phyloP scores from a whole-genome alignment of 129 eudicot genomes.

The Pulicaria dysenterica region DNA sequence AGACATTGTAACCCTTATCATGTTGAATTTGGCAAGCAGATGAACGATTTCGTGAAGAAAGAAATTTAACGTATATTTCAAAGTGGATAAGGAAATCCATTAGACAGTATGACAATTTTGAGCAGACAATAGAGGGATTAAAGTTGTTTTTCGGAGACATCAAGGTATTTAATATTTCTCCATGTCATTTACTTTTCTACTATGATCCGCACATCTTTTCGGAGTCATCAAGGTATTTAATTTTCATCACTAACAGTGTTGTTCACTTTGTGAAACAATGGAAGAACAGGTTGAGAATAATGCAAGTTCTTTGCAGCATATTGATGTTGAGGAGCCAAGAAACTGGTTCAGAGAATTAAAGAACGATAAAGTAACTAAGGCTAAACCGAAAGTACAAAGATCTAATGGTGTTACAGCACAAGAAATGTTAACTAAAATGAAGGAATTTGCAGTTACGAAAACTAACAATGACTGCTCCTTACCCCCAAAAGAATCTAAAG shows the following conservation, averaged over 20 bases:
- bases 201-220: background rate
- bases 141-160: constrained; percentile 66
- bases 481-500: constrained; percentile 30
- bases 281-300: constrained; percentile 55
- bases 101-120: constrained; percentile 65
- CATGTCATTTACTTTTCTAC: constrained; percentile 5
- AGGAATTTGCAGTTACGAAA: constrained; percentile 24
- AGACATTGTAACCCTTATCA: constrained; percentile 14
- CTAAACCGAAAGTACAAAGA: constrained; percentile 30
- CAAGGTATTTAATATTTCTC: constrained; percentile 44
- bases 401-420: constrained; percentile 31
- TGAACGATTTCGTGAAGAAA: constrained; percentile 80
- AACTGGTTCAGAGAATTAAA: constrained; percentile 38
- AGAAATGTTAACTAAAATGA: constrained; percentile 25
- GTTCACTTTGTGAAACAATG: constrained; percentile 26
- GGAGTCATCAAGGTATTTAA: too few species aligned
- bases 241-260: constrained; percentile 12
- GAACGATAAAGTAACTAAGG: constrained; percentile 36
- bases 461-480: constrained; percentile 34
- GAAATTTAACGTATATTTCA: constrained; percentile 69
- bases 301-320: constrained; percentile 31
- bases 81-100: constrained; percentile 93
- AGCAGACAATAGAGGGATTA: constrained; percentile 64
- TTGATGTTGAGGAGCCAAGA: constrained; percentile 35
- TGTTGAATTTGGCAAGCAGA: constrained; percentile 50